Evolutionary conservation across 139 green algal species (phyloP).

Genomic region (Auxenochlorella protothecoides): DNA sequence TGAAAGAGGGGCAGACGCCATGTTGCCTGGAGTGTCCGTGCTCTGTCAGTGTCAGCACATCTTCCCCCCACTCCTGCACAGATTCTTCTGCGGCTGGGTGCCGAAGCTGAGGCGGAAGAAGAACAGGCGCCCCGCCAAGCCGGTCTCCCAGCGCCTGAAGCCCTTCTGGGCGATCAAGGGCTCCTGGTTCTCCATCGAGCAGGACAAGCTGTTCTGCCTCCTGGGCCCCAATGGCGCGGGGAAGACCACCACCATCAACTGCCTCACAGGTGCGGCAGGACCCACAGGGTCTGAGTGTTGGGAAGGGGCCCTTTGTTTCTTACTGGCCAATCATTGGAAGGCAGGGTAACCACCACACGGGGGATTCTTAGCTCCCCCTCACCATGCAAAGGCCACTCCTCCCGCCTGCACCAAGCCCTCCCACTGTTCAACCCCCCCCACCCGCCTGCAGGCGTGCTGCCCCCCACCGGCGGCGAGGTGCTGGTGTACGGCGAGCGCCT

Average conservation of each 20-base stretch:
- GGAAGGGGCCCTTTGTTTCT: too few relatives aligned
- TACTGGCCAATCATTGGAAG: too few relatives aligned
- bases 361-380: too few relatives aligned
- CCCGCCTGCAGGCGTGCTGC: slow-evolving; percentile 14
- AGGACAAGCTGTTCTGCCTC: slow-evolving; percentile 72
- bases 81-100: too few relatives aligned
- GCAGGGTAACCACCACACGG: too few relatives aligned
- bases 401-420: neutral
- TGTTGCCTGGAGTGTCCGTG: too few relatives aligned
- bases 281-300: too few relatives aligned
- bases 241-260: slow-evolving; percentile 90
- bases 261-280: slow-evolving; percentile 48
- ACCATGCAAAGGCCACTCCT: too few relatives aligned
- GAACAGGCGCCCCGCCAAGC: neutral
- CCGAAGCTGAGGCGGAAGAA: neutral
- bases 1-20: too few relatives aligned
- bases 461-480: slow-evolving; percentile 59
- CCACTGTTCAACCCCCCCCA: neutral
- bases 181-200: slow-evolving; percentile 69
- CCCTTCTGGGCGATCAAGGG: slow-evolving; percentile 68
- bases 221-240: slow-evolving; percentile 53
- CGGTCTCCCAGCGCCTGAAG: neutral
- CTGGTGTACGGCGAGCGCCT: slow-evolving; percentile 67
- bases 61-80: too few relatives aligned
- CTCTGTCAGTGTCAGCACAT: too few relatives aligned